Evolutionary conservation across 2,329 filamentous ascomycete genomes (phyloP).

Genomic region (Fusarium albidum): DNA sequence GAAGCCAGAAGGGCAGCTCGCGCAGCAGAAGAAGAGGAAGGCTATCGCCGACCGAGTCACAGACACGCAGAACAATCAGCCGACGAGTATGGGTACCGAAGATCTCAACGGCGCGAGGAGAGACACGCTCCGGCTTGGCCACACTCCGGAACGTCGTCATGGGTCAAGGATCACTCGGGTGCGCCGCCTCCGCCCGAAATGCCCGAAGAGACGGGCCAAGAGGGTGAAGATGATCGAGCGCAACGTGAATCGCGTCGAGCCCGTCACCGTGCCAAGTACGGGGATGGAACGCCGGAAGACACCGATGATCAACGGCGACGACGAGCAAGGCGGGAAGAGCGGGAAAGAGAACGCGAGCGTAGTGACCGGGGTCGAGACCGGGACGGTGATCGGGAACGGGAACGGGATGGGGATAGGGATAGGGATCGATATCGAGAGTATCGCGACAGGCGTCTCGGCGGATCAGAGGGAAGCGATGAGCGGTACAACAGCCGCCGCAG

Average conservation of each 20-base stretch:
- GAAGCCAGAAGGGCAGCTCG: constrained; percentile 59
- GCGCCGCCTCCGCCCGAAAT: constrained; percentile 64
- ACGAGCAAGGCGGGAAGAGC: constrained; percentile 55
- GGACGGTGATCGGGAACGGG: constrained; percentile 33
- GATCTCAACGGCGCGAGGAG: constrained; percentile 47
- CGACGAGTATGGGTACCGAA: constrained; percentile 57
- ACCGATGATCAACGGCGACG: constrained; percentile 54
- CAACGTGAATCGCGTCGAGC: constrained; percentile 58
- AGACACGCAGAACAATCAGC: constrained; percentile 48
- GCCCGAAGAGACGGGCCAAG: constrained; percentile 42
- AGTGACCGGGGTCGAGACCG: constrained; percentile 18
- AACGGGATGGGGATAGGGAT: constrained; percentile 38
- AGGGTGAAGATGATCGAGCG: constrained; percentile 57
- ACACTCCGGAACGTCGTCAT: constrained; percentile 70
- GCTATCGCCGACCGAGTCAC: constrained; percentile 42
- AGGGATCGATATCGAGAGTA: constrained; percentile 18
- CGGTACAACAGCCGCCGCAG: constrained; percentile 52
- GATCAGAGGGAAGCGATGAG: constrained; percentile 56
- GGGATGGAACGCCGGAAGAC: constrained; percentile 52
- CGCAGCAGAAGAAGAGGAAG: constrained; percentile 48
- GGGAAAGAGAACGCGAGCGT: constrained; percentile 40
- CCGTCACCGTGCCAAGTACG: constrained; percentile 54
- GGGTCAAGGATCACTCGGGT: constrained; percentile 72
- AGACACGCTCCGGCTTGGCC: constrained; percentile 58
- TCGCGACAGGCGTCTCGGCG: constrained; percentile 39